These are phyloP conservation scores for Floccularia luteovirens DNA, from an alignment of 768 basidiomycete species.

Conservation along the genomic window DNA sequence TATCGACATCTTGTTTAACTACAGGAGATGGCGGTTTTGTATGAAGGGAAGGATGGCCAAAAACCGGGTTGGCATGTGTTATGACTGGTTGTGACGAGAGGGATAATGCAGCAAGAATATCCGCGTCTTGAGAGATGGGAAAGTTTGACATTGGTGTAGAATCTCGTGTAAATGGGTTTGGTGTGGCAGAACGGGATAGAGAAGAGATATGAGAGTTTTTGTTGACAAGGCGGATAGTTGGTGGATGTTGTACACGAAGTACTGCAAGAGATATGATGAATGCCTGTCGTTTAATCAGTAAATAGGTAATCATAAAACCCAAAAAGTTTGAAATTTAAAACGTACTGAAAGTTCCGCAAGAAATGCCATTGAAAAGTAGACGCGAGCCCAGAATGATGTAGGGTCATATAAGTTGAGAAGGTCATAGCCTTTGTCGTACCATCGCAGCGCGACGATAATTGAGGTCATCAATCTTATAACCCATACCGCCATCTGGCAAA, in stretches of 20 bases:
- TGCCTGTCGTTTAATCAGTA: constrained; percentile 27
- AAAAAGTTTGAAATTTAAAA: constrained; percentile 5
- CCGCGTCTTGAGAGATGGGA: constrained; percentile 32
- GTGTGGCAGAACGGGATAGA: constrained; percentile 36
- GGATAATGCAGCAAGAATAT: constrained; percentile 53
- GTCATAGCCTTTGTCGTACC: not conserved
- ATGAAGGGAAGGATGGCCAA: constrained; percentile 61
- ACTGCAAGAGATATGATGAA: constrained; percentile 42
- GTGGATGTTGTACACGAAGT: constrained; percentile 61
- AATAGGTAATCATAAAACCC: constrained; percentile 2
- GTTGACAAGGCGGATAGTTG: constrained; percentile 63
- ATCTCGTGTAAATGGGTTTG: constrained; percentile 18
- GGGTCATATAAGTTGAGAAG: constrained; percentile 12
- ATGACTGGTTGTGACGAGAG: constrained; percentile 61
- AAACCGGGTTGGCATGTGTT: constrained; percentile 42
- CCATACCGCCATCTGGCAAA: constrained; percentile 56
- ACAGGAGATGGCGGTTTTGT: constrained; percentile 16
- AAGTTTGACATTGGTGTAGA: constrained; percentile 11
- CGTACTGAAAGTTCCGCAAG: constrained; percentile 52
- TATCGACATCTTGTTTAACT: constrained; percentile 25
- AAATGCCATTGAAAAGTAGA: constrained; percentile 41
- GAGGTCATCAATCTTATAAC: constrained; percentile 44
- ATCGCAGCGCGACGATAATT: constrained; percentile 31
- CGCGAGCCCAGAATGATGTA: constrained; percentile 22
- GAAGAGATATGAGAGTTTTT: constrained; percentile 34